Evolutionary conservation across 345 rosid species (phyloP).

Genomic region (Eucalyptus regnans): DNA sequence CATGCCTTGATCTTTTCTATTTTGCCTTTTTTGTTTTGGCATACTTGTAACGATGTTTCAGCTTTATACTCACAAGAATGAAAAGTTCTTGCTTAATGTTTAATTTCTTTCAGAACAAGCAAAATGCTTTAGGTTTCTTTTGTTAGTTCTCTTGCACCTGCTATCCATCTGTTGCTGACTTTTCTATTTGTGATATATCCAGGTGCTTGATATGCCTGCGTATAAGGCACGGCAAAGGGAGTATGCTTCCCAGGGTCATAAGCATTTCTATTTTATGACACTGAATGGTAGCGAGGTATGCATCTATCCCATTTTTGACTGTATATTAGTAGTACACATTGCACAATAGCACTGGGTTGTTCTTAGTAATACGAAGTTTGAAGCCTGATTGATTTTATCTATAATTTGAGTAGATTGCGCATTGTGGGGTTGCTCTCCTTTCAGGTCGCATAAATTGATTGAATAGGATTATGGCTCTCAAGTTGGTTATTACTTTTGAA

Average conservation of each 20-base stretch:
- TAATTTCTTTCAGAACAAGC: not conserved
- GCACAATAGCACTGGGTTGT: not conserved
- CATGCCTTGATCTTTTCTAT: not conserved
- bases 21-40: not conserved
- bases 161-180: not conserved
- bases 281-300: conserved; percentile 93
- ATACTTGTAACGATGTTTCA: not conserved
- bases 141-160: not conserved
- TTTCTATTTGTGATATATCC: not conserved
- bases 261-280: conserved; percentile 99
- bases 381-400: not conserved
- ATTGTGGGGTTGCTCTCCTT: not conserved
- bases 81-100: not conserved
- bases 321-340: not conserved
- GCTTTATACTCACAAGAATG: not conserved
- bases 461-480: not conserved
- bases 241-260: conserved; percentile 86
- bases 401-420: not conserved
- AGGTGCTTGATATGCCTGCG: conserved; percentile 95
- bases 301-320: not conserved
- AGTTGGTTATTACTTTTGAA: not conserved
- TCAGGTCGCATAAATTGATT: not conserved
- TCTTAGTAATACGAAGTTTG: not conserved
- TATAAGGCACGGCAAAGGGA: conserved; percentile 79
- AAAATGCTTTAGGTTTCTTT: not conserved